Conservation (phyloP, 257 asterid species). For the Solanum sitiens region DNA sequence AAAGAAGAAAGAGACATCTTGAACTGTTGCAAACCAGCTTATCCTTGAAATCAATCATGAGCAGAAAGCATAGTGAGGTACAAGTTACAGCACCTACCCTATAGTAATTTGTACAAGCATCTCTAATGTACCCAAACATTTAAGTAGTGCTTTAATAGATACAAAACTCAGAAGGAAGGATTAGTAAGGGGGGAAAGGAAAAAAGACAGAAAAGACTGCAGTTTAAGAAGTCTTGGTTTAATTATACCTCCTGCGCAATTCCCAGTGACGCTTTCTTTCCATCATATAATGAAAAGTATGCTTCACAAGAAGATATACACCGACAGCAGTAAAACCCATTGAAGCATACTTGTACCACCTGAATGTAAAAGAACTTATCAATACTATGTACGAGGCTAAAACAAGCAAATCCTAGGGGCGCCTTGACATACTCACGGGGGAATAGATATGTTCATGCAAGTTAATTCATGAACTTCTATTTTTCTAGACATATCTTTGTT, state of each 20-base stretch:
- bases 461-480: neutral
- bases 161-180: neutral
- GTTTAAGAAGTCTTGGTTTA: neutral
- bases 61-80: neutral
- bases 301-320: constrained; percentile 73
- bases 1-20: neutral
- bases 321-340: constrained; percentile 62
- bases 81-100: neutral
- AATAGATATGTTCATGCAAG: neutral
- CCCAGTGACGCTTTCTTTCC: constrained; percentile 93
- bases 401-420: neutral
- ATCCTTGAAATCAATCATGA: neutral
- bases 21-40: neutral
- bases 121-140: neutral
- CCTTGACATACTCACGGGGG: neutral
- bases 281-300: constrained; percentile 50
- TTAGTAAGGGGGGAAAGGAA: neutral
- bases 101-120: neutral
- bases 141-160: neutral
- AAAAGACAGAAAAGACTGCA: neutral
- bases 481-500: neutral
- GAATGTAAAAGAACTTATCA: constrained; percentile 13
- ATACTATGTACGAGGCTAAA: neutral
- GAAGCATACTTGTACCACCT: constrained; percentile 95
- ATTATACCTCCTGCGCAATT: constrained; percentile 66